phyloP scores from a whole-genome alignment of 164 flowering plant genomes.

The Vitis rupestris region DNA sequence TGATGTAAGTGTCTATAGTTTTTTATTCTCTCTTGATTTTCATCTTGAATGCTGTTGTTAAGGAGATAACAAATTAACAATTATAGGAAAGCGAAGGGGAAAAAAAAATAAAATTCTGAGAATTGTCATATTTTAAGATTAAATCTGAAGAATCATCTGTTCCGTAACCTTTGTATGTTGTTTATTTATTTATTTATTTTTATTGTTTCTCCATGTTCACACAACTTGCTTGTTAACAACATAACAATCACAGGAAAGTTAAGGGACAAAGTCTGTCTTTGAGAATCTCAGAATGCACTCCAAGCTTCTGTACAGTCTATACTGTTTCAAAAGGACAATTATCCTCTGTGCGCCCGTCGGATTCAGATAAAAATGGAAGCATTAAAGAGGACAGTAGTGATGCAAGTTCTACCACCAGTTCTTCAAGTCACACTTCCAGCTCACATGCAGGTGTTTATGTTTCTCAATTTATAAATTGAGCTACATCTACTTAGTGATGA shows the following conservation, averaged over 20 bases:
- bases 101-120: too few relatives aligned
- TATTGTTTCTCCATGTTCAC: background rate
- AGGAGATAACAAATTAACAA: too few relatives aligned
- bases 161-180: background rate
- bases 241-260: slow-evolving; percentile 32
- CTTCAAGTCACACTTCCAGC: slow-evolving; percentile 33
- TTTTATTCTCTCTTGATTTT: background rate
- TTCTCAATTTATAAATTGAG: background rate
- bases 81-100: too few relatives aligned
- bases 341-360: slow-evolving; percentile 57
- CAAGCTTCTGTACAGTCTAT: slow-evolving; percentile 71
- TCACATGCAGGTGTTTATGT: slow-evolving; percentile 28
- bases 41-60: background rate
- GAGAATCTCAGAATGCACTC: slow-evolving; percentile 59
- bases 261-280: slow-evolving; percentile 42
- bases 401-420: slow-evolving; percentile 30
- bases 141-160: too few relatives aligned
- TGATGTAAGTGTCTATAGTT: too few relatives aligned
- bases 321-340: slow-evolving; percentile 72
- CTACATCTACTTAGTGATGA: background rate
- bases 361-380: slow-evolving; percentile 37
- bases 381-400: slow-evolving; percentile 34
- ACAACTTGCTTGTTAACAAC: background rate
- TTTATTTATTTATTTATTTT: background rate
- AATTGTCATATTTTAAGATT: too few relatives aligned